Conservation (phyloP, 306 rosid genomes). For the Herpetospermum pedunculosum region DNA sequence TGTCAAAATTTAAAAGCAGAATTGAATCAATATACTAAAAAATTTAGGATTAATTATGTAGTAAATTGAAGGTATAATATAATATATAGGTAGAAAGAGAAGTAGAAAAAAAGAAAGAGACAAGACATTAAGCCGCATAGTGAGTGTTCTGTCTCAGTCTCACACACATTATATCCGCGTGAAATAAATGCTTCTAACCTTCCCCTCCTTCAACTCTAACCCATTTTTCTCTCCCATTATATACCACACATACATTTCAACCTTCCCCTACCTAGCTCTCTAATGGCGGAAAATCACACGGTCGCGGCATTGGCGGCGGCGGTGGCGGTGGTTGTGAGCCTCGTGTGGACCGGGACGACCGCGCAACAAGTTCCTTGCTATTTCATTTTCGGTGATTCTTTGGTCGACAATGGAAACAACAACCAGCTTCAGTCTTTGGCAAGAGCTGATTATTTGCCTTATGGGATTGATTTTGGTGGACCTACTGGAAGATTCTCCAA, state of each 20-base stretch:
- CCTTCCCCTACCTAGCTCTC: too few species aligned
- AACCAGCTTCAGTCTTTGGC: conserved; percentile 67
- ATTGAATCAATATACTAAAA: too few species aligned
- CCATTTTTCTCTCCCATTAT: background rate
- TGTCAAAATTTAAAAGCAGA: too few species aligned
- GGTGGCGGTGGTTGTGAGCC: conserved; percentile 12
- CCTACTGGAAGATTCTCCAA: conserved; percentile 86
- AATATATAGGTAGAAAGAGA: too few species aligned
- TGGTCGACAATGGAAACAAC: conserved; percentile 85
- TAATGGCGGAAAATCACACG: background rate
- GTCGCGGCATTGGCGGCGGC: conserved; percentile 1
- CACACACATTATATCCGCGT: conserved; percentile 37
- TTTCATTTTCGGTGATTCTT: conserved; percentile 88
- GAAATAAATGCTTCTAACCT: conserved; percentile 44
- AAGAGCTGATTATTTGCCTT: conserved; percentile 66
- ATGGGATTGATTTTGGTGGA: conserved; percentile 74
- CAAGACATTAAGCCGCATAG: background rate
- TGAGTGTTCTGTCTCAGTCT: background rate
- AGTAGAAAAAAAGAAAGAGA: too few species aligned
- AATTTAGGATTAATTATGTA: too few species aligned
- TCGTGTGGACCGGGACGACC: conserved; percentile 21
- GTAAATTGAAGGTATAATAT: too few species aligned
- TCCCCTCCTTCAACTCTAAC: conserved; percentile 45
- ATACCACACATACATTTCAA: background rate
- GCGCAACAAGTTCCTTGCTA: conserved; percentile 75